Conservation (phyloP, 345 rosid species). For the Theobroma cacao region DNA sequence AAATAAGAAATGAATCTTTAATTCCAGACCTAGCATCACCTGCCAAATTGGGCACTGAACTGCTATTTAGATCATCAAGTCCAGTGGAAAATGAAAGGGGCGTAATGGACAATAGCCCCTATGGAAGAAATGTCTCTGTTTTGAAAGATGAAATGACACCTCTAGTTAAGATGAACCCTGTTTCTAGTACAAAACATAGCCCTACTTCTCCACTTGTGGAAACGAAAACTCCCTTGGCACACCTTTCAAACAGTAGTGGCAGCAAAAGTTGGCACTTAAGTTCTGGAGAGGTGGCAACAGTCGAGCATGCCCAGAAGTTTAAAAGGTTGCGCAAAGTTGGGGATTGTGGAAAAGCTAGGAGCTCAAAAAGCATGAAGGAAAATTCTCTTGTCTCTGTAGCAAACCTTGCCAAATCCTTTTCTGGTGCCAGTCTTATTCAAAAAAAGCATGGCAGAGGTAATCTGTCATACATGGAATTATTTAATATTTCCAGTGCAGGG, state of each 20-base stretch:
- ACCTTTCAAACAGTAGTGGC: constrained; percentile 30
- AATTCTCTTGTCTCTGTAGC: constrained; percentile 21
- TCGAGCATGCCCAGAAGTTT: constrained; percentile 44
- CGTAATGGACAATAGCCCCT: constrained; percentile 6
- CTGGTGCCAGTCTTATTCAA: constrained; percentile 26
- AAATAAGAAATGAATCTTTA: constrained; percentile 26
- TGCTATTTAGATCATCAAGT: constrained; percentile 26
- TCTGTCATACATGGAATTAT: neutral
- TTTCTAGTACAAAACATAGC: constrained; percentile 24
- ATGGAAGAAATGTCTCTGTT: constrained; percentile 17
- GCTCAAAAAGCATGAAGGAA: constrained; percentile 27
- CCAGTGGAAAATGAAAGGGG: constrained; percentile 25
- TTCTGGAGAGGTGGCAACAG: constrained; percentile 49
- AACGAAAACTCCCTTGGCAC: constrained; percentile 34
- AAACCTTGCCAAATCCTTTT: constrained; percentile 26
- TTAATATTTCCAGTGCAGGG: neutral
- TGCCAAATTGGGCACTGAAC: constrained; percentile 25
- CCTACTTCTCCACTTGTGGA: constrained; percentile 36
- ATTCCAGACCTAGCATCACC: constrained; percentile 35
- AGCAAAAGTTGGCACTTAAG: constrained; percentile 68
- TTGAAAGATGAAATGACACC: constrained; percentile 27
- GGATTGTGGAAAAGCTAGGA: constrained; percentile 31
- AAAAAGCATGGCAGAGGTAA: constrained; percentile 46
- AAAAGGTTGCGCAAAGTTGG: constrained; percentile 77
- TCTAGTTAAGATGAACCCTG: constrained; percentile 17